Conservation (phyloP, 140 eudicot genomes). For the Ambrosia hybrid region DNA sequence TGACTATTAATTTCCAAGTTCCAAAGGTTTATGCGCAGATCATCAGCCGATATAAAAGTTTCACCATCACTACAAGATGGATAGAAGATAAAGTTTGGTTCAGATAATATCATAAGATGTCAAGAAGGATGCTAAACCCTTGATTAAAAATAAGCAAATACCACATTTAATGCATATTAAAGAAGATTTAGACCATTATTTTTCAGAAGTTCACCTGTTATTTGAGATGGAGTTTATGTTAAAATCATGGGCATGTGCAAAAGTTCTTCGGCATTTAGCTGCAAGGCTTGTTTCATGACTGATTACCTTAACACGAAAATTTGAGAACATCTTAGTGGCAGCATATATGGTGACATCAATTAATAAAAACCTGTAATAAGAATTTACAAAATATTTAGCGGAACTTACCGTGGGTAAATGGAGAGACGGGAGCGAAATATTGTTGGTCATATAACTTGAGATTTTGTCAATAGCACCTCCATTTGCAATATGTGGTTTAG, state of each 20-base stretch:
- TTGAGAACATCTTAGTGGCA: slow-evolving; percentile 12
- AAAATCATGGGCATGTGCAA: slow-evolving; percentile 70
- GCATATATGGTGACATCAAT: neutral
- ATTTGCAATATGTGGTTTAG: slow-evolving; percentile 43
- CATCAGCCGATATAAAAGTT: slow-evolving; percentile 66
- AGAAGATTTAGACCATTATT: neutral
- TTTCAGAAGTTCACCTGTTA: slow-evolving; percentile 54
- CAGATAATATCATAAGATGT: neutral
- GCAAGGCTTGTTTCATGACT: slow-evolving; percentile 68
- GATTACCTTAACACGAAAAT: slow-evolving; percentile 51
- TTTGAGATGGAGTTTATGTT: slow-evolving; percentile 86
- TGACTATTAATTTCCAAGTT: slow-evolving; percentile 82
- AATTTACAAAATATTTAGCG: slow-evolving; percentile 23
- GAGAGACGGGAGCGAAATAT: slow-evolving; percentile 38
- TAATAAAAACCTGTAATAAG: neutral
- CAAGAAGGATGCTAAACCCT: neutral
- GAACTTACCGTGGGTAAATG: slow-evolving; percentile 69
- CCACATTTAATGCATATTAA: neutral
- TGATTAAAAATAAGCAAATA: neutral
- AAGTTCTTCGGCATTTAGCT: slow-evolving; percentile 76
- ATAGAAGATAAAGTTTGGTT: slow-evolving; percentile 10
- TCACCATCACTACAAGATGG: slow-evolving; percentile 47
- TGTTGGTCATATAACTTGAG: slow-evolving; percentile 38
- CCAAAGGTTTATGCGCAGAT: slow-evolving; percentile 91
- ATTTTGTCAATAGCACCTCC: slow-evolving; percentile 45